These are phyloP conservation scores for Pelagophyceae sp. DNA, from an alignment of 352 stramenopile genomes.

Conservation along the genomic window DNA sequence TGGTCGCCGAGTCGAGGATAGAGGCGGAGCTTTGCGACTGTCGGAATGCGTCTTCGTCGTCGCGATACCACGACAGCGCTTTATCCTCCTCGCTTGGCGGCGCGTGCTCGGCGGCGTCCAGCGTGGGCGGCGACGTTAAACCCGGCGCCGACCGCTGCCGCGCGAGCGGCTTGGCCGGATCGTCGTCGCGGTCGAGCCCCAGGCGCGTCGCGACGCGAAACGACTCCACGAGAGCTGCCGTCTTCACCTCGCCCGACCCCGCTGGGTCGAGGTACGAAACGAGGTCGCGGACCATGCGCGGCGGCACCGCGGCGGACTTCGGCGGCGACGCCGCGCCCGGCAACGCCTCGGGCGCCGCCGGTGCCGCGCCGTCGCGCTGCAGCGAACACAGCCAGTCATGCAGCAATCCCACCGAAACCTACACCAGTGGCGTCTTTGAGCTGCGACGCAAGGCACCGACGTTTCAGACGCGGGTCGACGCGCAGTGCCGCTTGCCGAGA, in stretches of 20 bases:
- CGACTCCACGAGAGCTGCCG: background rate
- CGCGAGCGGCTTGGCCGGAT: background rate
- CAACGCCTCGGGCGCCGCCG: background rate
- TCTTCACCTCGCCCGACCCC: background rate
- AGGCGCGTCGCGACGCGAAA: constrained; percentile 5
- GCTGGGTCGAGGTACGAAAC: background rate
- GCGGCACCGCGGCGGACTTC: background rate
- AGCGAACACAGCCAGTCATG: background rate
- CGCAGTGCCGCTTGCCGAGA: background rate
- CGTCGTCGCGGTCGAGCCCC: background rate
- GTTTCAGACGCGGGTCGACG: too few relatives aligned
- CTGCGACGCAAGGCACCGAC: too few relatives aligned
- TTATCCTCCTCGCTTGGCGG: background rate
- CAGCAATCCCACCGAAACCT: background rate
- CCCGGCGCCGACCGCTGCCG: background rate
- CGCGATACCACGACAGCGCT: background rate
- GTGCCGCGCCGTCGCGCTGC: background rate
- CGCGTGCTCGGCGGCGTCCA: background rate
- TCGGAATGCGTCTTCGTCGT: background rate
- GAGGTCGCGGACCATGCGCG: background rate
- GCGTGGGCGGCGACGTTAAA: background rate
- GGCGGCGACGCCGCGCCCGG: background rate
- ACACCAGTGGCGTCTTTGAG: too few relatives aligned
- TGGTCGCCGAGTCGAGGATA: too few relatives aligned
- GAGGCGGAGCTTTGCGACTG: too few relatives aligned